Conservation (phyloP, 345 rosid species). For the Lepidium sativum region DNA sequence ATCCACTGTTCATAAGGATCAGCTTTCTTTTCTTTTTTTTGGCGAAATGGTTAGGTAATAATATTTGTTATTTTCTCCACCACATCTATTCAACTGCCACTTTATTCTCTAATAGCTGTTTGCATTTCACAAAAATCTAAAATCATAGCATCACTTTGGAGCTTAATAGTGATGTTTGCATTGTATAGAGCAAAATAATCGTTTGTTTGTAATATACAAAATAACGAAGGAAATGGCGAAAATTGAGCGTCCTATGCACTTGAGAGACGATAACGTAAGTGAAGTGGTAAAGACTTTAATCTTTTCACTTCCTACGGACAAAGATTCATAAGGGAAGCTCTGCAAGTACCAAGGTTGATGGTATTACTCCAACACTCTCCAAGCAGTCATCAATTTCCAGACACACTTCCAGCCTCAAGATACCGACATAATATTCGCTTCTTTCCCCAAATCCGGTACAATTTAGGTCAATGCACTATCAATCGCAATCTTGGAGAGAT, state of each 20-base stretch:
- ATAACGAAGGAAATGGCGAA: neutral
- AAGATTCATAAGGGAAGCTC: constrained; percentile 24
- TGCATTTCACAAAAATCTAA: too few relatives aligned
- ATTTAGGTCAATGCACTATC: constrained; percentile 32
- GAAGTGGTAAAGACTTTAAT: constrained; percentile 21
- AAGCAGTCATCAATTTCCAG: constrained; percentile 32
- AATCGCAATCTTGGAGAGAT: neutral
- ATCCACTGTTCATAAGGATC: too few relatives aligned
- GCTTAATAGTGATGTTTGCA: neutral
- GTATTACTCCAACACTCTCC: constrained; percentile 24
- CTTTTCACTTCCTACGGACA: constrained; percentile 25
- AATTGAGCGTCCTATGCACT: neutral
- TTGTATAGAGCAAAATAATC: neutral
- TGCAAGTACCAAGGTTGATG: constrained; percentile 40
- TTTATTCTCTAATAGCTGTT: too few relatives aligned
- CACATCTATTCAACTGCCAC: too few relatives aligned
- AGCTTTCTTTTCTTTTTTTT: too few relatives aligned
- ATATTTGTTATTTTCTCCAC: too few relatives aligned
- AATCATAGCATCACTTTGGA: too few relatives aligned
- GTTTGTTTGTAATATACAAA: neutral
- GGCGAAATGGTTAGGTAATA: too few relatives aligned
- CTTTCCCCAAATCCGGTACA: constrained; percentile 22
- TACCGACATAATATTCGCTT: constrained; percentile 5
- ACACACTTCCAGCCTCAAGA: constrained; percentile 28
- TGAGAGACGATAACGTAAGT: neutral